Evolutionary conservation across 1,139 yeast species (phyloP).

Genomic region (Saccharomyces hybrid): DNA sequence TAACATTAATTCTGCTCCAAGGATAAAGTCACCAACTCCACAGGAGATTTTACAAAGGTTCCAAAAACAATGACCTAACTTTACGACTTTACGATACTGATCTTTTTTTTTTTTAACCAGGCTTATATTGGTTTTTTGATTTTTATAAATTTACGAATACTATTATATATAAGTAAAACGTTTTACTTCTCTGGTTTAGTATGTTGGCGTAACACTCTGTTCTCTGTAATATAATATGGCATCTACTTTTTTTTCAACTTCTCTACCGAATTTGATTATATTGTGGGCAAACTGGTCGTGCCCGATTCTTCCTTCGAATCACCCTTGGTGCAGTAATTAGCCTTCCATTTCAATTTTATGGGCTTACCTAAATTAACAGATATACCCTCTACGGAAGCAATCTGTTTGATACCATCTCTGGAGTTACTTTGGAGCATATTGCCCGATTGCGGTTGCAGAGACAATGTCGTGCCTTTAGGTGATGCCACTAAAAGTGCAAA

Average conservation of each 20-base stretch:
- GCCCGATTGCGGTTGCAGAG: constrained; percentile 63
- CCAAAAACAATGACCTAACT: constrained; percentile 18
- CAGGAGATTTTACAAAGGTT: constrained; percentile 30
- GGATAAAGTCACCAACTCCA: constrained; percentile 29
- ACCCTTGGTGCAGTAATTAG: constrained; percentile 48
- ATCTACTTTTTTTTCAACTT: neutral
- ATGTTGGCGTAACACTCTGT: neutral
- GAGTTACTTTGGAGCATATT: constrained; percentile 46
- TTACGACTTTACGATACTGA: neutral
- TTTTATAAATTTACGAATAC: neutral
- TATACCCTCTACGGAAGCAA: constrained; percentile 44
- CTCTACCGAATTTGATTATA: constrained; percentile 11
- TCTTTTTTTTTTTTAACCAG: neutral
- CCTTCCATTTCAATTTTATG: constrained; percentile 78
- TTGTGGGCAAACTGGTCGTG: constrained; percentile 37
- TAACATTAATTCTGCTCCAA: constrained; percentile 7
- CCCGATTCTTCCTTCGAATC: constrained; percentile 49
- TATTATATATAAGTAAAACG: neutral
- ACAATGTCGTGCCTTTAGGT: constrained; percentile 62
- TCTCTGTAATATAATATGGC: neutral
- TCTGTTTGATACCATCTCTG: constrained; percentile 42
- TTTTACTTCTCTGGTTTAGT: neutral
- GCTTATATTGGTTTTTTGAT: neutral
- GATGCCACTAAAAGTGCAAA: constrained; percentile 74
- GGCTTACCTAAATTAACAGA: constrained; percentile 30